Conservation (phyloP, 78 protist species). For the Guillardia theta region DNA sequence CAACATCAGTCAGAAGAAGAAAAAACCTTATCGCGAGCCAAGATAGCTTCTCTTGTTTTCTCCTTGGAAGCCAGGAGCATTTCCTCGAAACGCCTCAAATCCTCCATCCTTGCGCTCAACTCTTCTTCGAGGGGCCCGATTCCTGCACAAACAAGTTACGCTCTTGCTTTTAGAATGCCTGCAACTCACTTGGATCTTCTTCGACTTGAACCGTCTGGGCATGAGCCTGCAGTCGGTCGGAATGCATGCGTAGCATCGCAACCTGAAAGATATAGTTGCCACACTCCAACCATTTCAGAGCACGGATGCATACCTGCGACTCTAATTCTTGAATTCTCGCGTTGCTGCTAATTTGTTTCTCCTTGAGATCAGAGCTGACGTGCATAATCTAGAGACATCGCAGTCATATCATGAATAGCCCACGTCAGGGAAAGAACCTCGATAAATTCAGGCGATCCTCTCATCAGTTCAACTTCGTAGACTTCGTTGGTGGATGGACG, state of each 20-base stretch:
- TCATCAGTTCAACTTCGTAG: background rate
- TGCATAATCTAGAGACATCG: background rate
- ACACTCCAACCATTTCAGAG: too few species aligned
- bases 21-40: too few species aligned
- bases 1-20: too few species aligned
- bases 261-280: too few species aligned
- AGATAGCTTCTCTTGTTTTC: too few species aligned
- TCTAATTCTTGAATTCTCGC: background rate
- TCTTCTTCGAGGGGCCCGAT: constrained; percentile 22
- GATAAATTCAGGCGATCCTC: background rate
- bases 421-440: too few species aligned
- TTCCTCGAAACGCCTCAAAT: background rate
- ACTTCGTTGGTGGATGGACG: background rate
- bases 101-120: background rate
- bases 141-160: too few species aligned
- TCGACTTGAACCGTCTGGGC: background rate
- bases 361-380: background rate
- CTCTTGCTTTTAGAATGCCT: too few species aligned
- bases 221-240: background rate
- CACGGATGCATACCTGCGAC: too few species aligned
- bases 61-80: too few species aligned
- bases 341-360: background rate
- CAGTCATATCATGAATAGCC: too few species aligned
- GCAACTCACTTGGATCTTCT: background rate
- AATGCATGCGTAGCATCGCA: too few species aligned